A percentile compares a stretch with the other conserved stretches of the same genome.
phyloP scores from a whole-genome alignment of 352 stramenopile genomes.

The Peronosclerospora sorghi region DNA sequence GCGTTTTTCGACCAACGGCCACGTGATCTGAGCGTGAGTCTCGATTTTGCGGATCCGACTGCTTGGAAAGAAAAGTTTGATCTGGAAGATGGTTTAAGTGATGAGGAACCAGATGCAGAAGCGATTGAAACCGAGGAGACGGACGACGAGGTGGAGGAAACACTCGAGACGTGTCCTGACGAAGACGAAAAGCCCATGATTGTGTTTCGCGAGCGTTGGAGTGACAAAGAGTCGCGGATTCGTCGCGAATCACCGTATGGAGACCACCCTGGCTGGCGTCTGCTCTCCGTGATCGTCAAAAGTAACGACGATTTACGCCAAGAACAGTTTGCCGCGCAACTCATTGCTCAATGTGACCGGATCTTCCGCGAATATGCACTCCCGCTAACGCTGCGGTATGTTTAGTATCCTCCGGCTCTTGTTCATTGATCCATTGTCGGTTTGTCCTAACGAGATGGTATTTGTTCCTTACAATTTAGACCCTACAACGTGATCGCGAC shows the following conservation, averaged over 20 bases:
- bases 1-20: conserved; percentile 12
- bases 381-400: conserved; percentile 82
- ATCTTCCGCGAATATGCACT: conserved; percentile 93
- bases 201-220: conserved; percentile 75
- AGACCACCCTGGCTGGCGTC: conserved; percentile 45
- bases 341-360: conserved; percentile 92
- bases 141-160: conserved; percentile 6
- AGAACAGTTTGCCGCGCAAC: conserved; percentile 95
- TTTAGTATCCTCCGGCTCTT: neutral
- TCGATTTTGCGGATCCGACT: conserved; percentile 60
- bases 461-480: conserved; percentile 15
- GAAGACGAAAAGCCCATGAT: conserved; percentile 61
- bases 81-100: conserved; percentile 50
- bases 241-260: conserved; percentile 40
- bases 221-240: conserved; percentile 63
- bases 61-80: conserved; percentile 71
- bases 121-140: conserved; percentile 8
- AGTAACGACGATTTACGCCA: conserved; percentile 97
- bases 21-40: conserved; percentile 54
- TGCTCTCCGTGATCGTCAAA: conserved; percentile 93
- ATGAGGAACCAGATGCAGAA: conserved; percentile 35
- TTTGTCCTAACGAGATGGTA: conserved; percentile 13
- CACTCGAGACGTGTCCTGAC: conserved; percentile 16
- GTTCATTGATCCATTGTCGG: conserved; percentile 21
- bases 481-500: conserved; percentile 96